phyloP scores from a whole-genome alignment of 1,139 yeast species.

The Pichia sp. region DNA sequence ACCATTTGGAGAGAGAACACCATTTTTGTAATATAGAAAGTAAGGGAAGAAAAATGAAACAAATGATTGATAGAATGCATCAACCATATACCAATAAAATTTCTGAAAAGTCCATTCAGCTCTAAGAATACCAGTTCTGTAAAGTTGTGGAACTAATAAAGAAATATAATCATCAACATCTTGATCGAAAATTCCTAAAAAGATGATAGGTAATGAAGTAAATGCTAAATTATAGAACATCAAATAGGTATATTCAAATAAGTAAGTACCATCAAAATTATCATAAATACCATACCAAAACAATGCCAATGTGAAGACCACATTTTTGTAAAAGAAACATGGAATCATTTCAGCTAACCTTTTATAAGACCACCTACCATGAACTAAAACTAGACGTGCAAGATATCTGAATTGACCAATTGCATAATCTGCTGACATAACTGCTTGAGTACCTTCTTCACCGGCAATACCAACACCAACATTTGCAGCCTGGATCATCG shows the following conservation, averaged over 20 bases:
- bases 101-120: conserved; percentile 73
- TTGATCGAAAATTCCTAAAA: conserved; percentile 87
- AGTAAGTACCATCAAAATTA: conserved; percentile 84
- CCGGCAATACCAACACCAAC: conserved; percentile 98
- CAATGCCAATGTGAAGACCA: conserved; percentile 76
- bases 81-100: conserved; percentile 78
- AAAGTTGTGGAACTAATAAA: conserved; percentile 81
- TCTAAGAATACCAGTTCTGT: conserved; percentile 76
- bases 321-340: conserved; percentile 85
- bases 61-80: conserved; percentile 83
- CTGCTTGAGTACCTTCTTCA: conserved; percentile 97
- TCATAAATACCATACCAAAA: conserved; percentile 90
- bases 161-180: conserved; percentile 82
- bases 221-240: conserved; percentile 92
- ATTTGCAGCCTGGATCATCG: conserved; percentile 97
- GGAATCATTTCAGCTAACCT: conserved; percentile 93
- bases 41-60: conserved; percentile 86
- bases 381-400: conserved; percentile 71
- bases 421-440: conserved; percentile 95
- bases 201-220: conserved; percentile 87
- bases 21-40: conserved; percentile 49
- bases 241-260: conserved; percentile 86
- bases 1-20: conserved; percentile 57
- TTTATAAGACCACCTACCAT: conserved; percentile 95
- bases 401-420: conserved; percentile 88